Conservation (phyloP, 345 rosid genomes). For the Rhizophora apiculata region DNA sequence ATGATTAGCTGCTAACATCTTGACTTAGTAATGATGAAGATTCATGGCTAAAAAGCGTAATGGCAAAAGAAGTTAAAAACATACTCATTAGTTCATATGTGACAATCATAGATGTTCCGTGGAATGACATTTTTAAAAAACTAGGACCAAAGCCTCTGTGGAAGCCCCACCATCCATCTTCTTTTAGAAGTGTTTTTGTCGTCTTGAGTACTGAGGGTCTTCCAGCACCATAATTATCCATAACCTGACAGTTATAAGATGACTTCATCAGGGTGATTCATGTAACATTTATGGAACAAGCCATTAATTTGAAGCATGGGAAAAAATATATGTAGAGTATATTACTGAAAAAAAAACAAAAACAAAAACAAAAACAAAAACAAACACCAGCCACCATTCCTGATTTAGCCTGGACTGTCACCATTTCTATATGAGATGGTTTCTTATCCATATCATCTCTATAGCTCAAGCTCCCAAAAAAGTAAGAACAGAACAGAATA, state of each 20-base stretch:
- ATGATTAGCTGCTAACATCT: background rate
- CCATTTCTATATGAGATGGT: conserved; percentile 60
- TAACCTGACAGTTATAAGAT: conserved; percentile 32
- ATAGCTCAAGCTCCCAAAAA: conserved; percentile 50
- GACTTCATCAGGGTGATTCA: background rate
- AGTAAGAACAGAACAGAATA: no score
- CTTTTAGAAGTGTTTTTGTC: conserved; percentile 42
- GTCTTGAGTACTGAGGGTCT: conserved; percentile 63
- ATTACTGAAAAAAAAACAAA: background rate
- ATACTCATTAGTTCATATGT: conserved; percentile 63
- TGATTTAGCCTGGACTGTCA: conserved; percentile 50
- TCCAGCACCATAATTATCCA: conserved; percentile 53
- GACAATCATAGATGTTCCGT: conserved; percentile 67
- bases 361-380: conserved; percentile 23
- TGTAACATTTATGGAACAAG: background rate
- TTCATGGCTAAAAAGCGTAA: no score
- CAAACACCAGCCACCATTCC: conserved; percentile 65
- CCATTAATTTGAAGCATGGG: no score
- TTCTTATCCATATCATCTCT: conserved; percentile 42
- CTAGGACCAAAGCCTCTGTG: conserved; percentile 64
- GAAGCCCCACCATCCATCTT: conserved; percentile 63
- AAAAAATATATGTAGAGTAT: no score
- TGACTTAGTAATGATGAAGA: no score
- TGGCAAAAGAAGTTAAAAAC: conserved; percentile 11
- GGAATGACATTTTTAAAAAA: conserved; percentile 57